Evolutionary conservation across 2,329 filamentous ascomycete genomes (phyloP), one percentile per base, ranked within the genome.

Genomic region (Apiospora aurea): DNA sequence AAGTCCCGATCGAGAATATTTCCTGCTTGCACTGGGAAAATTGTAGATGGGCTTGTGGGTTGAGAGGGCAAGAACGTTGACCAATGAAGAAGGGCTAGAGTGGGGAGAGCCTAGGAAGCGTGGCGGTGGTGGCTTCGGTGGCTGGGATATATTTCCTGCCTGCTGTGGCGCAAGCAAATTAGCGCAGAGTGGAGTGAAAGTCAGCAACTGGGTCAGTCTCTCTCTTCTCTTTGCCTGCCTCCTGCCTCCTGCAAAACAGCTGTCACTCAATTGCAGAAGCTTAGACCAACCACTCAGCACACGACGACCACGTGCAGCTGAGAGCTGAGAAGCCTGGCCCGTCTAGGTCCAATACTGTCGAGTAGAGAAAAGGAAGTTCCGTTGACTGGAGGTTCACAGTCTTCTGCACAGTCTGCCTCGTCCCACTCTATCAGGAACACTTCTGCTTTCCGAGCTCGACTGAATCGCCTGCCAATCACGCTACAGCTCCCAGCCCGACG

Each of bases 1-100:
- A 64, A 64, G 57, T 64, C 57, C 57, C 57, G 34, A 64, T 64
- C 18, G 57, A 61, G 53, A 64, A 64, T 64, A 64, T 64, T 64
- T 64, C 57, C 57, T 64, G 57, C 57, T 64, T 64, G 57, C 57
- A 64, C 57, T 64, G 57, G 57, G 34, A 64, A 64, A 64, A 64
- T 64, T 64, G 29, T 64, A 38, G 57, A 41, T 41, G 57, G 67
- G 67, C 67, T 69, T 69, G 67, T 69, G 67, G 67, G 67, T 47
- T 69, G 57, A 68, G 66, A 68, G 66, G 66, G 66, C 66, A 68
- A 68, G 66, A 68, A 47, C 57, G 44, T 47, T 68, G 66, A n/a
- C 66, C 66, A 68, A 68, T 68, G 14, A 68, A 68, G 26, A 34
- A 47, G 4, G 6, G 44, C n/a, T 24, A 21, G 66, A 64, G 57